phyloP scores from a whole-genome alignment of 2,329 filamentous ascomycete species.

The Claviceps paspali region DNA sequence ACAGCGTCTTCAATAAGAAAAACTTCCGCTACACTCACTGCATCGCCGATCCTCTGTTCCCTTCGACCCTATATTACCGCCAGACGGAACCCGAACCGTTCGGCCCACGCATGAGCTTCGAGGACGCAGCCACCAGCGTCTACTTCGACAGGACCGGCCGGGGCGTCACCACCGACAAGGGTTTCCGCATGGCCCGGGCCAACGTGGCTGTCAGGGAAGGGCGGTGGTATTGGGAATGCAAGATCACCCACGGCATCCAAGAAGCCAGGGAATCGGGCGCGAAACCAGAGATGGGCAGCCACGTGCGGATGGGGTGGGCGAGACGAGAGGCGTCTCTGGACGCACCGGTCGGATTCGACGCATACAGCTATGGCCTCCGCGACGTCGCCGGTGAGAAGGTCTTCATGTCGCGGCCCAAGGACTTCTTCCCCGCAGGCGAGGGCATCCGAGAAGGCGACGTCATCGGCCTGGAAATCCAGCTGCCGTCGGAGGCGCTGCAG shows the following conservation, averaged over 20 bases:
- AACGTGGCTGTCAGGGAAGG: slow-evolving; percentile 87
- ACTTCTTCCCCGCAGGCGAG: slow-evolving; percentile 68
- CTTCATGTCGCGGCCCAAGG: slow-evolving; percentile 83
- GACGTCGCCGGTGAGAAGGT: slow-evolving; percentile 85
- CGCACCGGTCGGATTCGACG: slow-evolving; percentile 72
- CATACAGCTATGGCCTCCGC: slow-evolving; percentile 85
- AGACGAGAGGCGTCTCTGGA: slow-evolving; percentile 68
- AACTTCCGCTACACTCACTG: slow-evolving; percentile 81
- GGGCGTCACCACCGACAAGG: slow-evolving; percentile 78
- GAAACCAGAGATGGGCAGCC: slow-evolving; percentile 36
- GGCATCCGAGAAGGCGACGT: slow-evolving; percentile 82
- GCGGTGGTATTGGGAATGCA: slow-evolving; percentile 87
- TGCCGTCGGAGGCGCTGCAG: slow-evolving; percentile 74
- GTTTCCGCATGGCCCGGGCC: slow-evolving; percentile 78
- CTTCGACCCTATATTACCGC: slow-evolving; percentile 76
- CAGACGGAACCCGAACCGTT: slow-evolving; percentile 77
- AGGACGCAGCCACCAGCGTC: slow-evolving; percentile 77
- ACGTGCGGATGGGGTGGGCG: slow-evolving; percentile 76
- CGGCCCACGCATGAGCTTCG: slow-evolving; percentile 74
- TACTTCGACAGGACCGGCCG: slow-evolving; percentile 63
- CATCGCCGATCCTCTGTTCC: slow-evolving; percentile 77
- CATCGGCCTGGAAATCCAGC: slow-evolving; percentile 80
- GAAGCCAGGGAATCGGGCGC: slow-evolving; percentile 24
- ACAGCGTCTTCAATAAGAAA: slow-evolving; percentile 47
- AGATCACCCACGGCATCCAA: slow-evolving; percentile 60